These are phyloP conservation scores for Puccinia coronata DNA, from an alignment of 1,284 basidiomycete genomes.

Conservation along the genomic window DNA sequence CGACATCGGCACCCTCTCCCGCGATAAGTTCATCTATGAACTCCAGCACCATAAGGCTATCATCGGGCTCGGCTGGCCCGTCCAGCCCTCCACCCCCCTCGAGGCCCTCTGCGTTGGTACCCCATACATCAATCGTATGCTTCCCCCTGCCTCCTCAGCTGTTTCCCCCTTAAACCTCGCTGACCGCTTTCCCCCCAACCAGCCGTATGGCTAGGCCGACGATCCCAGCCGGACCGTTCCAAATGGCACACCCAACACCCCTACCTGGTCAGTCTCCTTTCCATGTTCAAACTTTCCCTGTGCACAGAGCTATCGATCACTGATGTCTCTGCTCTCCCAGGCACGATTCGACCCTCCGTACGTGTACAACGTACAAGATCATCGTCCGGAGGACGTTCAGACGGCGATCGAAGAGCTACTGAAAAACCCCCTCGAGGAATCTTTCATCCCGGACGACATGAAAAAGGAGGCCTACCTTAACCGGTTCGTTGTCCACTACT, in stretches of 20 bases:
- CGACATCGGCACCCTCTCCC: conserved; percentile 21
- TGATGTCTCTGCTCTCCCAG: not conserved
- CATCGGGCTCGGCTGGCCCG: conserved; percentile 40
- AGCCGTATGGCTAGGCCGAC: conserved; percentile 42
- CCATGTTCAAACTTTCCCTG: no score
- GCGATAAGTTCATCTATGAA: conserved; percentile 33
- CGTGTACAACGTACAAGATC: conserved; percentile 48
- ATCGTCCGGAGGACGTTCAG: conserved; percentile 22
- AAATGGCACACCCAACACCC: conserved; percentile 49
- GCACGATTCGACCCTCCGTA: conserved; percentile 44
- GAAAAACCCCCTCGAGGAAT: conserved; percentile 13
- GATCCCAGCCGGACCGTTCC: conserved; percentile 29
- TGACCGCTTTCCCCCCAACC: not conserved
- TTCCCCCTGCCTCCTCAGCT: not conserved
- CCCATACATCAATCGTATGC: conserved; percentile 43
- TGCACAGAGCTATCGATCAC: no score
- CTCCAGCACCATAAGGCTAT: conserved; percentile 37
- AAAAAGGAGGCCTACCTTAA: conserved; percentile 25
- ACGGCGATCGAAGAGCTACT: conserved; percentile 12
- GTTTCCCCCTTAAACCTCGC: not conserved
- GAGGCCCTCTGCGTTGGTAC: conserved; percentile 47
- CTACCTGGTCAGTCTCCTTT: conserved; percentile 26
- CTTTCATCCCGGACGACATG: conserved; percentile 43
- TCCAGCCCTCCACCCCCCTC: conserved; percentile 43
- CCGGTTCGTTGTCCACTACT: no score